Conservation (phyloP, 805 yeast species). For the Candida chilensis region DNA sequence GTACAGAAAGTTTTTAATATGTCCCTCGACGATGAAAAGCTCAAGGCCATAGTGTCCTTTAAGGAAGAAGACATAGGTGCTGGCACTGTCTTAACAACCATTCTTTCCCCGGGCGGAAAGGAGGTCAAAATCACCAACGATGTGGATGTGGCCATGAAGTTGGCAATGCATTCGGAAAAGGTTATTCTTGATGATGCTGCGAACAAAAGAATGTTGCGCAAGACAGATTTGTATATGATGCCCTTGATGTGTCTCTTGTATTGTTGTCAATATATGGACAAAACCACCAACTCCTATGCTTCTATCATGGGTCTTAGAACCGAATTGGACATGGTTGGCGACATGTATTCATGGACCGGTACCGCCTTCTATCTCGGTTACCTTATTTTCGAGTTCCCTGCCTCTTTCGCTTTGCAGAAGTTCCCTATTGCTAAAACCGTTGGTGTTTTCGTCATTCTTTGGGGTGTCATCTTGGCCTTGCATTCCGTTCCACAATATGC, state of each 20-base stretch:
- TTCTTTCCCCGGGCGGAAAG: slow-evolving; percentile 13
- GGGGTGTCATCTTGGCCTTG: slow-evolving; percentile 23
- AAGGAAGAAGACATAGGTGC: slow-evolving; percentile 2
- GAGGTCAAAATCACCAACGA: slow-evolving; percentile 19
- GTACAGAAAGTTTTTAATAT: no score
- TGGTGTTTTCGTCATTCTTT: slow-evolving; percentile 15
- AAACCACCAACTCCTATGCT: slow-evolving; percentile 26
- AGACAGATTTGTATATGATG: slow-evolving; percentile 40
- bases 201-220: slow-evolving; percentile 27
- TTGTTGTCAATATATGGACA: slow-evolving; percentile 41
- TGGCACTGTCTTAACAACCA: slow-evolving; percentile 5
- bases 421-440: slow-evolving; percentile 26
- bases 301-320: slow-evolving; percentile 24
- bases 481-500: slow-evolving; percentile 38
- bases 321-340: slow-evolving; percentile 23
- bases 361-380: slow-evolving; percentile 27
- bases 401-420: slow-evolving; percentile 24
- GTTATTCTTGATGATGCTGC: slow-evolving; percentile 17
- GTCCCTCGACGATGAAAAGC: no score
- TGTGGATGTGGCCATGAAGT: slow-evolving; percentile 36
- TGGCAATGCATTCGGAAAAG: slow-evolving; percentile 22
- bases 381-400: slow-evolving; percentile 18
- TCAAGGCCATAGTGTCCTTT: no score
- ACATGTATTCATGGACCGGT: slow-evolving; percentile 21
- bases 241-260: slow-evolving; percentile 42